Percentiles rank a stretch among this genome's conserved stretches.
Conservation (phyloP, 2,329 filamentous ascomycete genomes). For the Alternaria arbusti region DNA sequence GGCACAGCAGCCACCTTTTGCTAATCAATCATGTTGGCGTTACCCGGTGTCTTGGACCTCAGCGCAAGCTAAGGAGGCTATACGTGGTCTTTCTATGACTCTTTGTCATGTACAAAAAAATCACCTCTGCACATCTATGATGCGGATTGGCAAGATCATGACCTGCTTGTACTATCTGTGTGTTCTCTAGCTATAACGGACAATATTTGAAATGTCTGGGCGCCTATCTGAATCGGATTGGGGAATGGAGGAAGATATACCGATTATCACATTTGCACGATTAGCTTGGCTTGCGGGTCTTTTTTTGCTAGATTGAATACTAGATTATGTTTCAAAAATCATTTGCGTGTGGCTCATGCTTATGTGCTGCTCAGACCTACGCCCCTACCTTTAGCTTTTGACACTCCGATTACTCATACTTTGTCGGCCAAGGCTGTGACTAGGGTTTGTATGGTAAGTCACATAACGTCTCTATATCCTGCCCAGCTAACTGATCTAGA, state of each 20-base stretch:
- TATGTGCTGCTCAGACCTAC: background rate
- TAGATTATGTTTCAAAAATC: background rate
- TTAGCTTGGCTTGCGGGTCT: background rate
- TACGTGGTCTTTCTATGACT: constrained; percentile 24
- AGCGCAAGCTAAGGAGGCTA: constrained; percentile 24
- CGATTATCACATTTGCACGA: constrained; percentile 3
- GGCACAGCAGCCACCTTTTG: constrained; percentile 17
- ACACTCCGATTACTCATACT: background rate
- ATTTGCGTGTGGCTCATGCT: background rate
- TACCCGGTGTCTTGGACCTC: constrained; percentile 28
- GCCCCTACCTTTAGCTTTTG: background rate
- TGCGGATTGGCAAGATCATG: constrained; percentile 1
- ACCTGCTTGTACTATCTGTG: constrained; percentile 2
- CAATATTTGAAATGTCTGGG: background rate
- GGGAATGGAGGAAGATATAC: constrained; percentile 5
- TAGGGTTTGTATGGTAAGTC: background rate
- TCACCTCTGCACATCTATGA: background rate
- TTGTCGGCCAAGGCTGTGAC: background rate
- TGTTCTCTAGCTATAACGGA: background rate
- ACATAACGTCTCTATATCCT: background rate
- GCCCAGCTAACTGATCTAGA: background rate
- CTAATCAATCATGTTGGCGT: constrained; percentile 34
- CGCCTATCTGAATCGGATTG: background rate
- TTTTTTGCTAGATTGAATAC: constrained; percentile 13
- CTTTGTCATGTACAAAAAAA: constrained; percentile 23